phyloP scores from a whole-genome alignment of 2,329 filamentous ascomycete genomes.

The Penicillium sumatraense region DNA sequence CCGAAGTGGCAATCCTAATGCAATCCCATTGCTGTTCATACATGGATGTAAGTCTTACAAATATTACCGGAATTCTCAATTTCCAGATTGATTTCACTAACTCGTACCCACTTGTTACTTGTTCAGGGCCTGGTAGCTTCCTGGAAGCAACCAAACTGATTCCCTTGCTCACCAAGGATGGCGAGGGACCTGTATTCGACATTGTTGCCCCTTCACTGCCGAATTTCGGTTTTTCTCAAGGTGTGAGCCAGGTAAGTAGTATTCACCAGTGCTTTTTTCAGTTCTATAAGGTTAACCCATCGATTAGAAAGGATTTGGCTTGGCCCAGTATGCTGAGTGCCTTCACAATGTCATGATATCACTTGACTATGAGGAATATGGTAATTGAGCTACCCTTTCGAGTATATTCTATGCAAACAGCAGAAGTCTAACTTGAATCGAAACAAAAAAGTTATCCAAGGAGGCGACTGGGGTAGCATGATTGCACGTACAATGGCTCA shows the following conservation, averaged over 20 bases:
- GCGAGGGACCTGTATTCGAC: conserved; percentile 53
- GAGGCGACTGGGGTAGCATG: conserved; percentile 71
- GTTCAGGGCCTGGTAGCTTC: conserved; percentile 68
- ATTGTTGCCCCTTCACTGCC: conserved; percentile 60
- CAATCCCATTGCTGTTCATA: conserved; percentile 69
- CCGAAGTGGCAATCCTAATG: conserved; percentile 53
- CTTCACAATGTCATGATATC: conserved; percentile 71
- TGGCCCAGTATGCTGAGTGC: conserved; percentile 66
- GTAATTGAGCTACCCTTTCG: conserved; percentile 29
- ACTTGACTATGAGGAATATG: conserved; percentile 68
- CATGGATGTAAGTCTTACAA: conserved; percentile 59
- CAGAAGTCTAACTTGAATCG: no score
- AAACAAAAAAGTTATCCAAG: conserved; percentile 47
- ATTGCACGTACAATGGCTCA: conserved; percentile 67
- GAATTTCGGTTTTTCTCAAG: conserved; percentile 60
- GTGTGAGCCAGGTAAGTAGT: conserved; percentile 38
- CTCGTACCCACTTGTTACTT: no score
- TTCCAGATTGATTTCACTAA: no score
- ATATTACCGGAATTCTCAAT: no score
- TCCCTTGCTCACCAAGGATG: conserved; percentile 46
- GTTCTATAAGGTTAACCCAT: neutral
- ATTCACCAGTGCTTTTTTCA: neutral
- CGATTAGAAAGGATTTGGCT: conserved; percentile 59
- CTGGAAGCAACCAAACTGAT: conserved; percentile 57
- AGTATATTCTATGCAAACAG: no score